Percentiles rank a stretch among this genome's conserved stretches.
These are phyloP conservation scores for Termitomyces sp. DNA, from an alignment of 768 basidiomycete species.

Conservation along the genomic window DNA sequence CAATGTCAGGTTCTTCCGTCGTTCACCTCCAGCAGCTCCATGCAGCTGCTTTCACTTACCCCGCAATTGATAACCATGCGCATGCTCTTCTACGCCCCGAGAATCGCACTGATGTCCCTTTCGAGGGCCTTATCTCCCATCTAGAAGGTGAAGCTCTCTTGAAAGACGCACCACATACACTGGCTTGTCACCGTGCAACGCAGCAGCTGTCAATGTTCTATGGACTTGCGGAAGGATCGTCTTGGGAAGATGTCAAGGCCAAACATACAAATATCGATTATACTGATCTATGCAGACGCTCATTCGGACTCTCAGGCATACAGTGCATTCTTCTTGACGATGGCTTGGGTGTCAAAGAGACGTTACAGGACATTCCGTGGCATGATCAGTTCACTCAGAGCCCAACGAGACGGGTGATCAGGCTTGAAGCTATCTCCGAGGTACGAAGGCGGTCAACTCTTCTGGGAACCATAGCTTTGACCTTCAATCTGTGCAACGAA, in stretches of 20 bases:
- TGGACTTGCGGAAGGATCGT: conserved; percentile 27
- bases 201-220: conserved; percentile 49
- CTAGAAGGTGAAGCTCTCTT: conserved; percentile 47
- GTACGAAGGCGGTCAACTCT: conserved; percentile 24
- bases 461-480: background rate
- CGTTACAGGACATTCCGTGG: conserved; percentile 50
- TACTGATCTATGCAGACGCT: conserved; percentile 47
- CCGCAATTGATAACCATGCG: conserved; percentile 76
- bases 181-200: conserved; percentile 56
- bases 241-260: conserved; percentile 58
- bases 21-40: background rate
- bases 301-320: conserved; percentile 51
- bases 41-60: conserved; percentile 27
- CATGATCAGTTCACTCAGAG: conserved; percentile 54
- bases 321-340: conserved; percentile 72
- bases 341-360: conserved; percentile 45
- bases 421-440: conserved; percentile 71
- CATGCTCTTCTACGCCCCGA: conserved; percentile 57
- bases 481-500: conserved; percentile 6
- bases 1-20: background rate
- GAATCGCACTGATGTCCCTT: conserved; percentile 39
- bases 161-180: conserved; percentile 45
- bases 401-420: conserved; percentile 53
- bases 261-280: conserved; percentile 42
- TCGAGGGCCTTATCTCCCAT: conserved; percentile 66